Percentiles rank a stretch among this genome's conserved stretches.
Evolutionary conservation across 2,329 filamentous ascomycete species (phyloP).

Genomic region (Penicillium sp.): DNA sequence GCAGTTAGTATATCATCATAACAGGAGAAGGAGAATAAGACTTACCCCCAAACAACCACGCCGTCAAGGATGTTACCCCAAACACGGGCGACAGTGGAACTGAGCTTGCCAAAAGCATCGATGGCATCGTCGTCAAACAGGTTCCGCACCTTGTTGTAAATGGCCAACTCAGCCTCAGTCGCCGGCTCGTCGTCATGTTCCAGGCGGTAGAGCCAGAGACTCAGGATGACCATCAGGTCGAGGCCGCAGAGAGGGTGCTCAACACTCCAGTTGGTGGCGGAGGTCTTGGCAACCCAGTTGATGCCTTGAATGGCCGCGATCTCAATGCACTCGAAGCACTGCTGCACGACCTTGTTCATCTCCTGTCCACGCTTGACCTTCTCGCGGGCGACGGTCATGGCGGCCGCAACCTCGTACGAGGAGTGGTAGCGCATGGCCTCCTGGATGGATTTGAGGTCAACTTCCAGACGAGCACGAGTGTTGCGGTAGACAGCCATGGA

Average conservation of each 20-base stretch:
- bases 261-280: conserved; percentile 97
- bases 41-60: conserved; percentile 98
- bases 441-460: conserved; percentile 92
- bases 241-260: conserved; percentile 95
- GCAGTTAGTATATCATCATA: conserved; percentile 7
- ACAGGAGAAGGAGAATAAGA: conserved; percentile 31
- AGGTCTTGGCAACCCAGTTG: conserved; percentile 96
- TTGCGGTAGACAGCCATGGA: conserved; percentile 97
- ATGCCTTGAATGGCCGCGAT: conserved; percentile 92
- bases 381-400: conserved; percentile 92
- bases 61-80: conserved; percentile 99
- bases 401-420: conserved; percentile 91
- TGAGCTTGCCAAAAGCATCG: conserved; percentile 80
- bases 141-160: conserved; percentile 70
- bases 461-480: conserved; percentile 84
- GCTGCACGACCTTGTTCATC: conserved; percentile 98
- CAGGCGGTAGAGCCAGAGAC: conserved; percentile 96
- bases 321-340: conserved; percentile 97
- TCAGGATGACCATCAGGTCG: conserved; percentile 96
- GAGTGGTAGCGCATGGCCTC: conserved; percentile 96
- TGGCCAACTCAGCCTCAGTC: conserved; percentile 42
- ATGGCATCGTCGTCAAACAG: conserved; percentile 85
- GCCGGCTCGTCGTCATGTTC: conserved; percentile 93
- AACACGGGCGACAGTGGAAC: conserved; percentile 89
- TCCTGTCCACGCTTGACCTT: conserved; percentile 92